phyloP scores from a whole-genome alignment of 202 grass and related monocot genomes.

The Digitaria exilis region DNA sequence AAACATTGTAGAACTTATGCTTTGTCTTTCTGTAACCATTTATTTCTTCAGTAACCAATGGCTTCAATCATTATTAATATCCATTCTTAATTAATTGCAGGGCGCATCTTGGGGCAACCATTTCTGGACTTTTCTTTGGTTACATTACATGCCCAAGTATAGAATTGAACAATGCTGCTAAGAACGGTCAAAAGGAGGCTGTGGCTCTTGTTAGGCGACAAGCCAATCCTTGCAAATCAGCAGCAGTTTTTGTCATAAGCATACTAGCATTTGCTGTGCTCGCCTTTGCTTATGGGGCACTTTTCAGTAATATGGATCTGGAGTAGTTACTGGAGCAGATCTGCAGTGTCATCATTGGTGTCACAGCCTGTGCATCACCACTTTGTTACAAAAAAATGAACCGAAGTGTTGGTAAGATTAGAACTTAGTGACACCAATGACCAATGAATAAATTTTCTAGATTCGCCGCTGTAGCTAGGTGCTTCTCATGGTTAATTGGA shows the following conservation, averaged over 20 bases:
- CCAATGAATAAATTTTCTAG: no score
- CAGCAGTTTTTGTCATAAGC: slow-evolving; percentile 52
- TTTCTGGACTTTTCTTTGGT: slow-evolving; percentile 64
- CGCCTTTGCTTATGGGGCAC: slow-evolving; percentile 50
- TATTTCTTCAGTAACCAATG: not conserved
- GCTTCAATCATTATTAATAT: not conserved
- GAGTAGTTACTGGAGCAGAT: no score
- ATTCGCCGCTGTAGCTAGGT: no score
- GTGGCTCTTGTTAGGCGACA: slow-evolving; percentile 52
- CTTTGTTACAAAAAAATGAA: no score
- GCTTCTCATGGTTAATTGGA: not conserved
- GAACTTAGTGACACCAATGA: no score
- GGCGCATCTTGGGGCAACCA: slow-evolving; percentile 62
- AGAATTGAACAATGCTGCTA: slow-evolving; percentile 52
- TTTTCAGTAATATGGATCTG: slow-evolving; percentile 46
- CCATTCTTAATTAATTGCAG: slow-evolving; percentile 36
- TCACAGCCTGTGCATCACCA: no score
- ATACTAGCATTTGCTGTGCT: slow-evolving; percentile 50
- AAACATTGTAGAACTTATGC: not conserved
- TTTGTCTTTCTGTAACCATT: not conserved
- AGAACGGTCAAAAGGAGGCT: slow-evolving; percentile 54
- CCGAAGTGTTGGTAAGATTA: no score
- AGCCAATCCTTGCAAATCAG: slow-evolving; percentile 59
- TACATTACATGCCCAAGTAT: slow-evolving; percentile 63
- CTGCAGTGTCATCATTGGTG: no score